These are phyloP conservation scores for Aspergillus biplanus DNA, from an alignment of 495 filamentous ascomycete species.

Conservation along the genomic window DNA sequence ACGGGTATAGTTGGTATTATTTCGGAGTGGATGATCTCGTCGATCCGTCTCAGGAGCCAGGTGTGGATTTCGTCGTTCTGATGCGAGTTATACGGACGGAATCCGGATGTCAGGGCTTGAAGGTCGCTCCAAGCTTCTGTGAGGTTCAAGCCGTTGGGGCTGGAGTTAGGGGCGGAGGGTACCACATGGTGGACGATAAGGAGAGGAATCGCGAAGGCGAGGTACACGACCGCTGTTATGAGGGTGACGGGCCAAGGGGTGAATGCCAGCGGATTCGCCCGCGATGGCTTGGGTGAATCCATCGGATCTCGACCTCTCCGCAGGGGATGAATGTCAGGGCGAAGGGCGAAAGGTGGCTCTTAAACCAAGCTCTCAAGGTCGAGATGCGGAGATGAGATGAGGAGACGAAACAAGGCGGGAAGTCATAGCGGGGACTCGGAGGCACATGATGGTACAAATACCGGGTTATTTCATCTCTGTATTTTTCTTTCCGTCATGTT, in stretches of 20 bases:
- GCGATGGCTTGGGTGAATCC: slow-evolving; percentile 34
- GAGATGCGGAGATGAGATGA: slow-evolving; percentile 21
- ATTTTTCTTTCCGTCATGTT: not conserved
- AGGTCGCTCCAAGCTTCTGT: slow-evolving; percentile 88
- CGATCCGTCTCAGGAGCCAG: slow-evolving; percentile 74
- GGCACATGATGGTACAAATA: slow-evolving; percentile 13
- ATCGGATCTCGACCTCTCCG: slow-evolving; percentile 27
- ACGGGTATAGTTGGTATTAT: slow-evolving; percentile 20
- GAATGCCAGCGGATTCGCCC: slow-evolving; percentile 63
- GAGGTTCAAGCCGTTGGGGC: slow-evolving; percentile 68
- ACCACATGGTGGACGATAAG: slow-evolving; percentile 75
- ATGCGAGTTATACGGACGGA: slow-evolving; percentile 86
- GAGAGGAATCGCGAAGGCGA: slow-evolving; percentile 69
- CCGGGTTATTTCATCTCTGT: not conserved
- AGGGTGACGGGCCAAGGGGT: slow-evolving; percentile 71
- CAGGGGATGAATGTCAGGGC: slow-evolving; percentile 6
- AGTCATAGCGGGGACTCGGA: not conserved
- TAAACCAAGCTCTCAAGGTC: slow-evolving; percentile 8
- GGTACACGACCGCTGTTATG: slow-evolving; percentile 69
- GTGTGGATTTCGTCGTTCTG: slow-evolving; percentile 78
- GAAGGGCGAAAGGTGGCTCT: slow-evolving; percentile 1
- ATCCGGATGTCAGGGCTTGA: slow-evolving; percentile 69
- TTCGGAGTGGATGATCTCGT: slow-evolving; percentile 66
- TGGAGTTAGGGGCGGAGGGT: slow-evolving; percentile 66
- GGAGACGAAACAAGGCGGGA: slow-evolving; percentile 14